Base-by-base conservation (phyloP, 2,329 filamentous ascomycete species). In the Biscogniauxia sp. region DNA sequence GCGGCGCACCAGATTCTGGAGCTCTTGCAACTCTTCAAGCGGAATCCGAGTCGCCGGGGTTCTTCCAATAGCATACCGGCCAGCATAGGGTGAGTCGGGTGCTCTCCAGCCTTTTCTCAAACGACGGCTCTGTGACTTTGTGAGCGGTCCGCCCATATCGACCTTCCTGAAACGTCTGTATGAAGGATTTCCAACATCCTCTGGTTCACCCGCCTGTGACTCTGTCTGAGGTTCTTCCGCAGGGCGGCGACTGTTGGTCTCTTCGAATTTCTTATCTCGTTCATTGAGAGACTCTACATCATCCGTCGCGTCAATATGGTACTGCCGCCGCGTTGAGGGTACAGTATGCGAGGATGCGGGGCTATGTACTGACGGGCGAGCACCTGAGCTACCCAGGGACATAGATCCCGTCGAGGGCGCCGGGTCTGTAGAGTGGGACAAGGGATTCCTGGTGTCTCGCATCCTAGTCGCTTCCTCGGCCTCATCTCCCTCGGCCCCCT, bases 301-400 rank as follows among this genome's bases (percentile, higher is more conserved):
- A 3, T 52, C 3, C 17, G 3, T 17, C n/a, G 26, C 15, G 32
- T 49, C 19, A 20, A 53, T 54, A 13, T 49, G 41, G n/a, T 61
- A 70, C 61, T 68, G 65, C 19, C 70, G 70, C 41, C 68, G 65
- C 23, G 67, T 71, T 6, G 70, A 70, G 13, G 68, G 68, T 5
- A 64, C 59, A 15, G 59, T 51, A 37, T 60, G 50, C 5, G 62
- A 28, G 17, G 62, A 52, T 8, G 62, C 25, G 1, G 57, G 56
- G 17, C 52, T 26, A 13, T 60, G 57, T 23, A 65, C 41, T 8
- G 66, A 65, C 17, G 69, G 67, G 20, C 67, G 66, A 54, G 60
- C 52, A n/a, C 60, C 55, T 13, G 59, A 9, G 37, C 45, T 49
- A 3, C 63, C 58, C 15, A 68, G 20, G 23, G 57, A 58, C 13